These are phyloP conservation scores for Mycena polygramma DNA, from an alignment of 768 basidiomycete genomes.

Conservation along the genomic window DNA sequence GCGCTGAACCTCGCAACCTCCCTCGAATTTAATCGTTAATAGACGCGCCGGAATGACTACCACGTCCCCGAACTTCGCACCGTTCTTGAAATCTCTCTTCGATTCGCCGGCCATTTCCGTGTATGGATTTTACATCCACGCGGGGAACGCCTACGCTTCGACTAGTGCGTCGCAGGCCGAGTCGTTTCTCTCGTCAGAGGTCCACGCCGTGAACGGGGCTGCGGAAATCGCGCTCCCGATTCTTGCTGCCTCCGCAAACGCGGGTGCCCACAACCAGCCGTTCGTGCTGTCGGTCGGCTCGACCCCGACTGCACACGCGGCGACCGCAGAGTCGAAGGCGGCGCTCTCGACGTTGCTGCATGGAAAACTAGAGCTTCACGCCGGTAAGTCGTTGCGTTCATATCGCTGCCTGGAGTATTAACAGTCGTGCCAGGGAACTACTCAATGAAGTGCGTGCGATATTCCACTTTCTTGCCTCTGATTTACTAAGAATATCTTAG, in stretches of 20 bases:
- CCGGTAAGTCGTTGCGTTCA: conserved; percentile 57
- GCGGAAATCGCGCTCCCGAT: conserved; percentile 68
- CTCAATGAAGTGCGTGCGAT: conserved; percentile 64
- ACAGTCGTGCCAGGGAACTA: conserved; percentile 70
- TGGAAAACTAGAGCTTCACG: conserved; percentile 81
- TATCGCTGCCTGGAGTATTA: background rate
- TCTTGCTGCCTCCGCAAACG: conserved; percentile 52
- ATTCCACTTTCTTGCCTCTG: too few species aligned
- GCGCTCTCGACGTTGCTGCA: conserved; percentile 62
- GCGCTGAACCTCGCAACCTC: background rate
- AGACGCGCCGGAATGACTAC: conserved; percentile 83
- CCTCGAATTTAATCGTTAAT: conserved; percentile 32
- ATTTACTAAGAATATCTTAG: too few species aligned
- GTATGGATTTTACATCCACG: conserved; percentile 90
- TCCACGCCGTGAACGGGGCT: conserved; percentile 76
- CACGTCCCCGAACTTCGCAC: conserved; percentile 64
- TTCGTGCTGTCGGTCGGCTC: conserved; percentile 87
- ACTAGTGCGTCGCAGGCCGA: conserved; percentile 75
- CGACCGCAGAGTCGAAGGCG: conserved; percentile 61
- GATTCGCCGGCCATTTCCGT: conserved; percentile 69
- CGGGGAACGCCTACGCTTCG: conserved; percentile 83
- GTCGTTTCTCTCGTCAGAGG: conserved; percentile 75
- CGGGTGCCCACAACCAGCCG: conserved; percentile 52
- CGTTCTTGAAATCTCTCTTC: conserved; percentile 66
- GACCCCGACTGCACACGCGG: conserved; percentile 90